Evolutionary conservation across 2,329 filamentous ascomycete species (phyloP).

Genomic region (Cytospora chrysosperma): DNA sequence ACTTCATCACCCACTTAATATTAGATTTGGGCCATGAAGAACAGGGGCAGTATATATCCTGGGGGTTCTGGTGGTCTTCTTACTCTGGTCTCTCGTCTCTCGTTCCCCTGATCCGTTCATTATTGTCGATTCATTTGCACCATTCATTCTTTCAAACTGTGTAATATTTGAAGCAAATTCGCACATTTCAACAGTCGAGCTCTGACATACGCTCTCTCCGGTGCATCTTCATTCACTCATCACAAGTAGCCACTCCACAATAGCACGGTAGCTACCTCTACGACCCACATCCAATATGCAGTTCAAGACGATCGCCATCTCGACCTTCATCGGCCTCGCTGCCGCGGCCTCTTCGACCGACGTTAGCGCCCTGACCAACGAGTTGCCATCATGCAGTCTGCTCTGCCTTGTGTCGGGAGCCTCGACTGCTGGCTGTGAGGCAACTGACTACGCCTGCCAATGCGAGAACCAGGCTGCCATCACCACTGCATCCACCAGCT

Average conservation of each 20-base stretch:
- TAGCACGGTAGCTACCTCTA: constrained; percentile 18
- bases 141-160: background rate
- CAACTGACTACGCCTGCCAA: constrained; percentile 21
- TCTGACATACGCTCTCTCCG: background rate
- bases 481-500: constrained; percentile 7
- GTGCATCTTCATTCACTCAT: background rate
- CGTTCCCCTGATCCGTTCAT: background rate
- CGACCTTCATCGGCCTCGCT: constrained; percentile 18
- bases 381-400: constrained; percentile 23
- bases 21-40: constrained; percentile 7
- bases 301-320: constrained; percentile 22
- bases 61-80: background rate
- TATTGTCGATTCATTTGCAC: background rate
- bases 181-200: constrained; percentile 2
- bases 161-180: background rate
- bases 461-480: constrained; percentile 19
- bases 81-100: background rate
- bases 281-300: constrained; percentile 21
- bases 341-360: constrained; percentile 15
- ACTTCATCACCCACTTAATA: constrained; percentile 18
- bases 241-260: background rate
- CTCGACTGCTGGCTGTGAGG: constrained; percentile 14
- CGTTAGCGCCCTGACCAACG: constrained; percentile 8
- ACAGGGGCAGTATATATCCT: constrained; percentile 7
- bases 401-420: constrained; percentile 18